These are phyloP conservation scores for Tubosaeta sp. DNA, from an alignment of 768 basidiomycete species.

Conservation along the genomic window DNA sequence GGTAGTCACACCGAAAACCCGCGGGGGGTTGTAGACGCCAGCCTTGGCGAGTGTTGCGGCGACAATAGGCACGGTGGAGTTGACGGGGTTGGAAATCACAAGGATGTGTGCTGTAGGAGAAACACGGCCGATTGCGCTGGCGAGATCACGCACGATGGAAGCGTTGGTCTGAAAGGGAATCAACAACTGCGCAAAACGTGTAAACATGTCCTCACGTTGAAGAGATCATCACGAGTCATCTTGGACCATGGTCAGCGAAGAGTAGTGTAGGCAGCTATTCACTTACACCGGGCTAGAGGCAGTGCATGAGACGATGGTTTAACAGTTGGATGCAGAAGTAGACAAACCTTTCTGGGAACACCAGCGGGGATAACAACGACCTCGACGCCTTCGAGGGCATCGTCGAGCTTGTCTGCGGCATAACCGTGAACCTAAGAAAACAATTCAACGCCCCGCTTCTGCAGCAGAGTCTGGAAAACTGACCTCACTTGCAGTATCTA, in stretches of 20 bases:
- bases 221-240: slow-evolving; percentile 97
- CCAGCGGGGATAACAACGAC: slow-evolving; percentile 98
- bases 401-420: slow-evolving; percentile 81
- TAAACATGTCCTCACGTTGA: slow-evolving; percentile 64
- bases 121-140: slow-evolving; percentile 78
- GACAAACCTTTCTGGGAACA: slow-evolving; percentile 90
- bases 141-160: slow-evolving; percentile 95
- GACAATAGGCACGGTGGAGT: slow-evolving; percentile 96
- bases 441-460: slow-evolving; percentile 4
- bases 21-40: slow-evolving; percentile 86
- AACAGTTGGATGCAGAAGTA: neutral
- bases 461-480: slow-evolving; percentile 16
- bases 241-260: slow-evolving; percentile 33
- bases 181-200: neutral
- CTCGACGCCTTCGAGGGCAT: slow-evolving; percentile 84
- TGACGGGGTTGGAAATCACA: slow-evolving; percentile 99
- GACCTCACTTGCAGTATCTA: slow-evolving; percentile 86
- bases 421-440: slow-evolving; percentile 68
- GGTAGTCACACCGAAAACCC: slow-evolving; percentile 94
- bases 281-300: slow-evolving; percentile 76
- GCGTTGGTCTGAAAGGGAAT: slow-evolving; percentile 74
- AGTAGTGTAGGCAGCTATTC: slow-evolving; percentile 1
- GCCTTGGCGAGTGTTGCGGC: slow-evolving; percentile 87
- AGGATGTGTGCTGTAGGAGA: slow-evolving; percentile 89
- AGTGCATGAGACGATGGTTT: slow-evolving; percentile 22